Evolutionary conservation across 1,139 yeast species (phyloP), one percentile per base, ranked within the genome.

Genomic region (Yamadazyma spencermartinsiae): DNA sequence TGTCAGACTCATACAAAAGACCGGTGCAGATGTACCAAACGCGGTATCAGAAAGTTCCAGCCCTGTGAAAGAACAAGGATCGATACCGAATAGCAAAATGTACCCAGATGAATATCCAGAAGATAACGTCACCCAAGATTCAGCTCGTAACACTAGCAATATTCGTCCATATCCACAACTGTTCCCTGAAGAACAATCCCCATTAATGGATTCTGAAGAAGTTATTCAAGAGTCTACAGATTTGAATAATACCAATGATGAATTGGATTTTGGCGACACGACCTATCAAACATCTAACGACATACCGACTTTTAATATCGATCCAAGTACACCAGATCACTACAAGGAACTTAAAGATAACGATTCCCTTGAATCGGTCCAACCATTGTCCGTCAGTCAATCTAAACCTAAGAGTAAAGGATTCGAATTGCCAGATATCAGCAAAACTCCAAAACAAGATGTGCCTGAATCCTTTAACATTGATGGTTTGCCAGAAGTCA

Each of bases 351-450:
- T 44, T 17, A 51, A 50, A 31, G 54, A 49, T n/a, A 35, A 46
- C 21, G 54, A 51, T 3, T 52, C 60, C 12, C 49, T 47, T 15
- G 65, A 57, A 24, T 48, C 57, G 1, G 53, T 60, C 10, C 40
- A 53, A 40, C 66, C 65, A 17, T 53, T 62, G 31, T 49, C 60
- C 4, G 60, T 61, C 4, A 49, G 56, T 25, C 60, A 56, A 28
- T 50, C 61, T 2, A 41, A 20, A 17, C 27, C 34, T 12, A 39
- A 36, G 28, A 36, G 34, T 17, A 38, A 31, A 31, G 39, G 35
- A 16, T 38, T 48, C 25, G 49, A 41, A 31, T 41, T 49, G 12
- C 52, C 53, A 11, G 53, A 49, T 33, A 47, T 46, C 2, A 42
- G 42, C 21, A 36, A 46, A 27, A 49, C 52, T 15, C 53, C 53